A percentile compares a stretch with the other conserved stretches of the same genome.
Conservation (phyloP, 2,329 filamentous ascomycete genomes). For the Penicillium nordicum region DNA sequence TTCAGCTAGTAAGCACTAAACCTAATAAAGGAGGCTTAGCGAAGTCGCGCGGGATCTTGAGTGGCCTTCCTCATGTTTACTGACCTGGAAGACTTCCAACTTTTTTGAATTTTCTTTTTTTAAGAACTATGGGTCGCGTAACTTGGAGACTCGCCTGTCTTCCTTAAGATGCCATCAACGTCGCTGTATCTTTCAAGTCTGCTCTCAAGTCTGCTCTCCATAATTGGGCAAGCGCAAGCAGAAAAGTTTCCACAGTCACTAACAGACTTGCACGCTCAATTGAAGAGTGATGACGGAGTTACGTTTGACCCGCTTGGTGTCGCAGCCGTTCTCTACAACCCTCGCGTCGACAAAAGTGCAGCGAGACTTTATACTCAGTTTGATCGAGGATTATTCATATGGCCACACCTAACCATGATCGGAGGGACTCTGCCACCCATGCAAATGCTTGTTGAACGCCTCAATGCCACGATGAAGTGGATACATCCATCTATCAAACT, state of each 20-base stretch:
- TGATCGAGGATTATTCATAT: slow-evolving; percentile 27
- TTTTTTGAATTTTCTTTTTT: no score
- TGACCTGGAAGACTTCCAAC: background rate
- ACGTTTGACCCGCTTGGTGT: slow-evolving; percentile 36
- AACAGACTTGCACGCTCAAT: background rate
- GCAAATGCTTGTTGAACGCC: slow-evolving; percentile 32
- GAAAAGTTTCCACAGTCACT: background rate
- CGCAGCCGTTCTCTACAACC: slow-evolving; percentile 31
- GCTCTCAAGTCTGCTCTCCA: background rate
- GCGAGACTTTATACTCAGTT: slow-evolving; percentile 31
- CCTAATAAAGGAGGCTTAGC: background rate
- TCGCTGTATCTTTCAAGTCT: background rate
- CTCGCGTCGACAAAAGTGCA: slow-evolving; percentile 30
- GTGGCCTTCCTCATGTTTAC: background rate
- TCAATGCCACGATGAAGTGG: slow-evolving; percentile 23
- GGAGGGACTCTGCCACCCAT: slow-evolving; percentile 31
- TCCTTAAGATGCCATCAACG: background rate
- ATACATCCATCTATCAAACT: slow-evolving; percentile 29
- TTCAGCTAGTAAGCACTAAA: background rate
- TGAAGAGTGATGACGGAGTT: slow-evolving; percentile 11
- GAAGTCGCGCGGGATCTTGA: background rate
- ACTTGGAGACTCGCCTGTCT: background rate
- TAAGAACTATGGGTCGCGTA: background rate
- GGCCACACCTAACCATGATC: slow-evolving; percentile 35
- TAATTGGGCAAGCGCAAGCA: background rate